A percentile compares a stretch with the other conserved stretches of the same genome.
Conservation (phyloP, 345 rosid genomes). For the Syzygium aromaticum region DNA sequence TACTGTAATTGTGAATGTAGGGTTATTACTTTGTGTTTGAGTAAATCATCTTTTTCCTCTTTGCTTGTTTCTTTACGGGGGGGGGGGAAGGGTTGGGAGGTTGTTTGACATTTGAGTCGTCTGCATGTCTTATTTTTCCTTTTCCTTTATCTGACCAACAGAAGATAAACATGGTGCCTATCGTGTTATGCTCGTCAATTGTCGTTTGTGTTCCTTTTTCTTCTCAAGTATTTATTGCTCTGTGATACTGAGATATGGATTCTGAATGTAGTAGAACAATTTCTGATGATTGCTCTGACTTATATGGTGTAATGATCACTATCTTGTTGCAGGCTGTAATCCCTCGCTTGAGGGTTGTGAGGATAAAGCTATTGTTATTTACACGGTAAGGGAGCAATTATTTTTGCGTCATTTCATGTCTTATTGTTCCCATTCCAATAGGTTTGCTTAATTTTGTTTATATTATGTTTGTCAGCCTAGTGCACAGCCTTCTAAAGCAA, state of each 20-base stretch:
- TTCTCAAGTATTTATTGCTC: background rate
- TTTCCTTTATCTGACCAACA: background rate
- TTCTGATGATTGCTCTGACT: conserved; percentile 7
- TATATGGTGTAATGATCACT: background rate
- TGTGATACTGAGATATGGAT: background rate
- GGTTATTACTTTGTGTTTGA: background rate
- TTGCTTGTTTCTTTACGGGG: background rate
- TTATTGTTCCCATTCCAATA: background rate
- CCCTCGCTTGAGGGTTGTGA: conserved; percentile 34
- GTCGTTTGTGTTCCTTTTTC: background rate
- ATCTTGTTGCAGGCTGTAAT: conserved; percentile 31
- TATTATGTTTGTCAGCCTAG: conserved; percentile 52
- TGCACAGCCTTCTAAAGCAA: conserved; percentile 43
- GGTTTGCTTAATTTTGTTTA: conserved; percentile 4
- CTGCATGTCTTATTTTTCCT: background rate
- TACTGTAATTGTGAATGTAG: conserved; percentile 11
- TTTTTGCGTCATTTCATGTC: background rate
- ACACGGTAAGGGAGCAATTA: conserved; percentile 35
- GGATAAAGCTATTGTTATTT: conserved; percentile 90
- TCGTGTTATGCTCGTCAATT: background rate
- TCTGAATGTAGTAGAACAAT: background rate
- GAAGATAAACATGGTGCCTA: background rate
- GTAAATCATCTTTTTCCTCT: background rate
- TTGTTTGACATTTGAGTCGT: background rate
- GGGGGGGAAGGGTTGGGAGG: background rate